phyloP scores from a whole-genome alignment of 2,329 filamentous ascomycete species.

The Penicillium sp. region DNA sequence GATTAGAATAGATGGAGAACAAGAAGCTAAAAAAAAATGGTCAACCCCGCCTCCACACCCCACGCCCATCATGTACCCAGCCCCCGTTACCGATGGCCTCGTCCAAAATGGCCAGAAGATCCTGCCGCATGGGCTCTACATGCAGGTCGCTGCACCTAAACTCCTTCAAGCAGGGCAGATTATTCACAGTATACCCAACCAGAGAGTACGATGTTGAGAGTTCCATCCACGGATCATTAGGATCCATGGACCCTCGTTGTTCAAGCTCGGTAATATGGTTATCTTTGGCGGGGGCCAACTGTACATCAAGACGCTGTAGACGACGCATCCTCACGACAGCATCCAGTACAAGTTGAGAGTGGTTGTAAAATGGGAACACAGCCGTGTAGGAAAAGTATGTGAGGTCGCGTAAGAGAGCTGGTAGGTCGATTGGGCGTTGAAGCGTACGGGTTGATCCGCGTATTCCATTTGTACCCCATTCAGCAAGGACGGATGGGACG shows the following conservation, averaged over 20 bases:
- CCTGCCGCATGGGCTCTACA: constrained; percentile 28
- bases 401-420: constrained; percentile 44
- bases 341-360: constrained; percentile 50
- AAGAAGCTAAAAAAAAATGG: neutral
- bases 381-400: constrained; percentile 57
- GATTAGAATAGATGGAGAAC: neutral
- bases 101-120: constrained; percentile 25
- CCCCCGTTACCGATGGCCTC: constrained; percentile 21
- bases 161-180: constrained; percentile 21
- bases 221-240: constrained; percentile 53
- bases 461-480: constrained; percentile 30
- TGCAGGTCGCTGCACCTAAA: constrained; percentile 35
- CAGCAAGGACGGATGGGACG: constrained; percentile 60
- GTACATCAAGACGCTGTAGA: constrained; percentile 55
- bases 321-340: constrained; percentile 50
- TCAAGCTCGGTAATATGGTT: constrained; percentile 41
- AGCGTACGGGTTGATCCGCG: constrained; percentile 1
- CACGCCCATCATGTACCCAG: constrained; percentile 33
- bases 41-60: constrained; percentile 26
- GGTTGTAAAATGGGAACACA: constrained; percentile 64
- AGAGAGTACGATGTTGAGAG: constrained; percentile 51
- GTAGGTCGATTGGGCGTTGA: constrained; percentile 26
- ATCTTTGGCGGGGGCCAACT: constrained; percentile 44
- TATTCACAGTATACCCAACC: constrained; percentile 39
- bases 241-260: constrained; percentile 39